These are phyloP conservation scores for Linderniella brevidens DNA, from an alignment of 257 asterid species.

Conservation along the genomic window DNA sequence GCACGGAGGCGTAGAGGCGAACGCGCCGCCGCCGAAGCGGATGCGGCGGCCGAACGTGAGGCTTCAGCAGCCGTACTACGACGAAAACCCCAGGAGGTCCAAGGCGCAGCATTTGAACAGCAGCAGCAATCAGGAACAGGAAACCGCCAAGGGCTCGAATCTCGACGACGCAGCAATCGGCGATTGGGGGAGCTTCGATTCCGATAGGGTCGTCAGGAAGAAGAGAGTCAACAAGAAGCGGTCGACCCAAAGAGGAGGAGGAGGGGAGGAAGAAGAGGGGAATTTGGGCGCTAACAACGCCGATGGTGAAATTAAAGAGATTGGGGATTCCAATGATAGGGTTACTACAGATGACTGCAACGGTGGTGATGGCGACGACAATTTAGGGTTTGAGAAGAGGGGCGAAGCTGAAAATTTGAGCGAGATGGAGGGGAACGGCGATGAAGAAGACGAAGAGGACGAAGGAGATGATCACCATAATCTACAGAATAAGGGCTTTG, in stretches of 20 bases:
- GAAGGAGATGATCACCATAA: conserved; percentile 7
- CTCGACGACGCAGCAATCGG: conserved; percentile 23
- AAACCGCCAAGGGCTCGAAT: conserved; percentile 4
- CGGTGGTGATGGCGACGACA: conserved; percentile 6
- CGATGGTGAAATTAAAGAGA: no score
- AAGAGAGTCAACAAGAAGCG: conserved; percentile 14
- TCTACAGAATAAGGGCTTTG: conserved; percentile 4
- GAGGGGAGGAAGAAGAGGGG: conserved; percentile 10
- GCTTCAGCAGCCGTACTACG: conserved; percentile 26
- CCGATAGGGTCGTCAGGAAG: conserved; percentile 13
- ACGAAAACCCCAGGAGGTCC: conserved; percentile 5
- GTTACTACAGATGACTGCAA: conserved; percentile 9
- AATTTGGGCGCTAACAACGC: conserved; percentile 9
- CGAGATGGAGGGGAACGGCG: no score
- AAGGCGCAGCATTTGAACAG: conserved; percentile 12
- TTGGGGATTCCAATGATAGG: conserved; percentile 8
- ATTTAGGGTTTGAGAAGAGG: conserved; percentile 1
- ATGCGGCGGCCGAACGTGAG: conserved; percentile 36
- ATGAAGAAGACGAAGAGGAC: conserved; percentile 4
- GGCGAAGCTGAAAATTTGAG: no score
- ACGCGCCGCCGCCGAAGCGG: conserved; percentile 18
- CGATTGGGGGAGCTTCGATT: conserved; percentile 16
- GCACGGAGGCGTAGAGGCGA: conserved; percentile 12
- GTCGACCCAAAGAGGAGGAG: conserved; percentile 3
- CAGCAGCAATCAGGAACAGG: conserved; percentile 15